A percentile compares a stretch with the other conserved stretches of the same genome.
phyloP scores from a whole-genome alignment of 768 basidiomycete genomes.

The Suillus subalutaceus region DNA sequence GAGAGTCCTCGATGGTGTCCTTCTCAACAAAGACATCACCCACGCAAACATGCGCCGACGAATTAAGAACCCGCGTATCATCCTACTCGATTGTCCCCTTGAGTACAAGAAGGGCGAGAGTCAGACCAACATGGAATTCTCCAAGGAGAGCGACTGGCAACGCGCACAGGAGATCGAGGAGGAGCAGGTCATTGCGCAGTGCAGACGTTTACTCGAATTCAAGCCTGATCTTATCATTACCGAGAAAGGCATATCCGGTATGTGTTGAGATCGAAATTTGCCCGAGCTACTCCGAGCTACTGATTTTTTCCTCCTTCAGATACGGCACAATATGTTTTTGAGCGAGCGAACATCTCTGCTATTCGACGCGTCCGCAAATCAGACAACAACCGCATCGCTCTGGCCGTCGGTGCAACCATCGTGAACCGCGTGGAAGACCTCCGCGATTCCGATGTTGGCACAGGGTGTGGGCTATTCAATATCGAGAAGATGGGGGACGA shows the following conservation, averaged over 20 bases:
- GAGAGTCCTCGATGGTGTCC: constrained; percentile 83
- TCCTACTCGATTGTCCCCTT: constrained; percentile 90
- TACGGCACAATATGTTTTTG: constrained; percentile 89
- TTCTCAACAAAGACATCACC: constrained; percentile 99
- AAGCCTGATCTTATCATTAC: constrained; percentile 95
- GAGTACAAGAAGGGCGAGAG: constrained; percentile 99
- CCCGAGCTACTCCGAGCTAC: not conserved
- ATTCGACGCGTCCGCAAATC: constrained; percentile 98
- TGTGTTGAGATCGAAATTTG: constrained; percentile 24
- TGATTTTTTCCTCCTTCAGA: constrained; percentile 48
- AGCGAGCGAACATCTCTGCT: constrained; percentile 87
- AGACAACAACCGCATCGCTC: constrained; percentile 97
- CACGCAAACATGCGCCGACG: constrained; percentile 95
- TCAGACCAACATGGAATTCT: constrained; percentile 98
- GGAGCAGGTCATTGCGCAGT: constrained; percentile 90
- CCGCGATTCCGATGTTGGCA: constrained; percentile 89
- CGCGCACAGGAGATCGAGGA: constrained; percentile 94
- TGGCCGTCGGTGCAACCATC: constrained; percentile 94
- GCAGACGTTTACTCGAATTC: constrained; percentile 85
- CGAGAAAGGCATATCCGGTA: constrained; percentile 97
- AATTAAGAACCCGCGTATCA: constrained; percentile 86
- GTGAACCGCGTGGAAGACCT: constrained; percentile 96
- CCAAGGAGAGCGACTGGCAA: constrained; percentile 92
- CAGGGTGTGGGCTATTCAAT: constrained; percentile 93
- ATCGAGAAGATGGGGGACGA: constrained; percentile 98